These are phyloP conservation scores for Sideroxylon spinosum DNA, from an alignment of 179 eudicot genomes.

Conservation along the genomic window DNA sequence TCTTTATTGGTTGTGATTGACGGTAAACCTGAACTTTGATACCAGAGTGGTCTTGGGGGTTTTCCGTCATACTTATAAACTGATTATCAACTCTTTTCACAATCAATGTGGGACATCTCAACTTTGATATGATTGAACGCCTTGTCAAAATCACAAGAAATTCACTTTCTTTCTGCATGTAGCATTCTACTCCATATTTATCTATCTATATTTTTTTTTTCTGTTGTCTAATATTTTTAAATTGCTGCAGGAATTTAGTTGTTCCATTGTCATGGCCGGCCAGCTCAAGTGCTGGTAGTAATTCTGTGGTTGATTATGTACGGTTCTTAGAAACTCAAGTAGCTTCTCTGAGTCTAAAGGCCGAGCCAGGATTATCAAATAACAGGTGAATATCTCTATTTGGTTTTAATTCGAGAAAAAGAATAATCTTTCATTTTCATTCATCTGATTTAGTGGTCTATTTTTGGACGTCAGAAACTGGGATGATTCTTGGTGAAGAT, in stretches of 20 bases:
- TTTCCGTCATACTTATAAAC: too few relatives aligned
- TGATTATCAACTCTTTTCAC: too few relatives aligned
- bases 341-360: conserved; percentile 28
- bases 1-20: too few relatives aligned
- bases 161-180: not conserved
- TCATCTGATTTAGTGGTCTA: too few relatives aligned
- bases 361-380: conserved; percentile 8
- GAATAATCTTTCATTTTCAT: too few relatives aligned
- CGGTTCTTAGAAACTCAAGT: conserved; percentile 24
- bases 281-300: conserved; percentile 4
- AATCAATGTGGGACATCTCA: too few relatives aligned
- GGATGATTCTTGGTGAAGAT: too few relatives aligned
- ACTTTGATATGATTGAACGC: too few relatives aligned
- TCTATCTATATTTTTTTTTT: not conserved
- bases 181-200: not conserved
- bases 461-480: too few relatives aligned
- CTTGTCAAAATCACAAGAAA: not conserved
- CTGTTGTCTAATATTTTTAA: not conserved
- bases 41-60: too few relatives aligned
- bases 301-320: conserved; percentile 14
- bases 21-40: too few relatives aligned
- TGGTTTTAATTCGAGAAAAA: not conserved
- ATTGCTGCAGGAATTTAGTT: conserved; percentile 25
- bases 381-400: conserved; percentile 13
- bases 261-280: conserved; percentile 44